Percentiles rank a stretch among this genome's conserved stretches.
Evolutionary conservation across 106 monocot species (phyloP).

Genomic region (Platanthera zijinensis): DNA sequence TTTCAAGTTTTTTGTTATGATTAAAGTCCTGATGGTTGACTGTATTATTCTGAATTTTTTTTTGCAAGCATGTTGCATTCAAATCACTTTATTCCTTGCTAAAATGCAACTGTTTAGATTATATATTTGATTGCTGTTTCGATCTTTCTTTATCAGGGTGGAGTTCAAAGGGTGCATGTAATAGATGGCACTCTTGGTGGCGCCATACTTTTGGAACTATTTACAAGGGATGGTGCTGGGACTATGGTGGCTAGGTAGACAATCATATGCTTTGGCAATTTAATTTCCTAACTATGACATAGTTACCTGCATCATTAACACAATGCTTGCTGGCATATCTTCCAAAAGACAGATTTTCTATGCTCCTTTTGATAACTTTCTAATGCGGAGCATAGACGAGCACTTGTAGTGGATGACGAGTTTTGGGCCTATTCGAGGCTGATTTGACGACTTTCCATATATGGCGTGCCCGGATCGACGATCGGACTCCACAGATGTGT

Average conservation of each 20-base stretch:
- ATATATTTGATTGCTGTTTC: neutral
- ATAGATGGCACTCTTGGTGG: conserved; percentile 81
- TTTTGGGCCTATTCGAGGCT: no score
- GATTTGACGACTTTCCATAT: no score
- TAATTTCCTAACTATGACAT: neutral
- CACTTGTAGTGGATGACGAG: no score
- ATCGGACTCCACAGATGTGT: no score
- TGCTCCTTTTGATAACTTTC: no score
- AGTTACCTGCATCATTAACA: neutral
- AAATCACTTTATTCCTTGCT: neutral
- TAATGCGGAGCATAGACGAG: no score
- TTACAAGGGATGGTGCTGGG: conserved; percentile 92
- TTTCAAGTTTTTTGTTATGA: no score
- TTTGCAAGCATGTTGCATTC: neutral
- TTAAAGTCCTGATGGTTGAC: neutral
- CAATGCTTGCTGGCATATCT: neutral
- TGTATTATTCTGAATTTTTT: neutral
- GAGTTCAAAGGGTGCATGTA: conserved; percentile 92
- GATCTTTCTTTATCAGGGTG: conserved; percentile 39
- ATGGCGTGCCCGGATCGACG: no score
- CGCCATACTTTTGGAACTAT: conserved; percentile 73
- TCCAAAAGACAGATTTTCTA: neutral
- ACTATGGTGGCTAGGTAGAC: conserved; percentile 95
- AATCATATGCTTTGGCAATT: neutral
- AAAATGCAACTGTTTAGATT: neutral